These are phyloP conservation scores for Rhodamnia argentea DNA, from an alignment of 345 rosid species.

Conservation along the genomic window DNA sequence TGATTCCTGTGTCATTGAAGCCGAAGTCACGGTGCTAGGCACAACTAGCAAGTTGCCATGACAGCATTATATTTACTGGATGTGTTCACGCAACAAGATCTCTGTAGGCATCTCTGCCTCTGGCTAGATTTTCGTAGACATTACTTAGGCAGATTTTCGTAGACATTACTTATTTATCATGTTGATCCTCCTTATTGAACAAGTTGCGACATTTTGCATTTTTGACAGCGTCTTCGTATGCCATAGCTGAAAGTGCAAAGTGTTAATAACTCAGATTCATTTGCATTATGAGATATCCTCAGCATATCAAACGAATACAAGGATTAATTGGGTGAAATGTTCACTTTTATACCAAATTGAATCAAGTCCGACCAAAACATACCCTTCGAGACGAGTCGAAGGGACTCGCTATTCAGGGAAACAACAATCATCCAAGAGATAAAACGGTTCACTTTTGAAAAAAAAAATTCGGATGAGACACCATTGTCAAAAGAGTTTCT, in stretches of 20 bases:
- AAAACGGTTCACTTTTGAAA: neutral
- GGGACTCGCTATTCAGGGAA: neutral
- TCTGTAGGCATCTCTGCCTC: neutral
- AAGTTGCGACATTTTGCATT: neutral
- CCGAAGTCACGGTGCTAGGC: neutral
- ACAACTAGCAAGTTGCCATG: neutral
- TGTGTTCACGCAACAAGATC: neutral
- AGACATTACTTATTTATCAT: neutral
- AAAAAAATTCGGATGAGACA: neutral
- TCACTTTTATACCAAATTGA: too few relatives aligned
- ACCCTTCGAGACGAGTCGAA: neutral
- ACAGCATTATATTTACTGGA: neutral
- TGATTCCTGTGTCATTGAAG: neutral
- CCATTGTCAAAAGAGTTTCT: neutral
- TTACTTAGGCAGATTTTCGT: neutral
- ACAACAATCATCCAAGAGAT: neutral
- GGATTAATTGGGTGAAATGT: too few relatives aligned
- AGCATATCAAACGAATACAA: too few relatives aligned
- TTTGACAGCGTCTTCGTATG: neutral
- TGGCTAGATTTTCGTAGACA: neutral
- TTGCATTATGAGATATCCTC: neutral
- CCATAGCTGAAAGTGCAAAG: neutral
- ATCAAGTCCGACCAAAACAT: too few relatives aligned
- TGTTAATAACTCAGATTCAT: neutral
- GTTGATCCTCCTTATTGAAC: neutral